Percentiles rank a stretch among this genome's conserved stretches.
phyloP scores from a whole-genome alignment of 495 filamentous ascomycete species.

The Letharia columbiana region DNA sequence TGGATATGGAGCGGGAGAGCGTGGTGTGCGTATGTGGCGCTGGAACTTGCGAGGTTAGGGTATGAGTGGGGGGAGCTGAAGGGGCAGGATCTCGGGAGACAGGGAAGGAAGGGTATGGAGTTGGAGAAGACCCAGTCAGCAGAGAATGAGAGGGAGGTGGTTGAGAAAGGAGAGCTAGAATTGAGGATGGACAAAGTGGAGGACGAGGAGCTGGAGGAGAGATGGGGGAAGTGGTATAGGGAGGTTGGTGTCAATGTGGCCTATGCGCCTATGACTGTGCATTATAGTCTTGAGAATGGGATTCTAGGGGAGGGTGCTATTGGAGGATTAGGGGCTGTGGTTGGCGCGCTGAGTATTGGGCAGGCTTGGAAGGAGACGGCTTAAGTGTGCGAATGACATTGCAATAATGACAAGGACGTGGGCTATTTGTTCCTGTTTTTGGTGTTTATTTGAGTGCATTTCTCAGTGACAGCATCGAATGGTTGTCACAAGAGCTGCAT shows the following conservation, averaged over 20 bases:
- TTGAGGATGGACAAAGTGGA: conserved; percentile 29
- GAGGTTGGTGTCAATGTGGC: conserved; percentile 38
- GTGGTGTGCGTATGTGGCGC: conserved; percentile 68
- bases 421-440: background rate
- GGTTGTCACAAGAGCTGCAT: too few species aligned
- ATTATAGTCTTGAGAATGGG: conserved; percentile 74
- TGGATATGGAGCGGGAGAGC: conserved; percentile 68
- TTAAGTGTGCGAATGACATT: background rate
- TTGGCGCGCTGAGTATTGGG: conserved; percentile 57
- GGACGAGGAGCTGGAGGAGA: conserved; percentile 48
- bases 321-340: conserved; percentile 56
- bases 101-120: conserved; percentile 26
- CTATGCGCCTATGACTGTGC: conserved; percentile 58
- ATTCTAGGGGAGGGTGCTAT: conserved; percentile 50
- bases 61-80: conserved; percentile 38
- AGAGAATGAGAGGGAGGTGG: conserved; percentile 39
- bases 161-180: conserved; percentile 40
- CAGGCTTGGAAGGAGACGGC: conserved; percentile 48
- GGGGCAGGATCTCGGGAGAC: conserved; percentile 24
- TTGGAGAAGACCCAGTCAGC: conserved; percentile 25
- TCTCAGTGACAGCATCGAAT: too few species aligned
- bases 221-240: conserved; percentile 13
- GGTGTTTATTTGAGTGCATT: too few species aligned
- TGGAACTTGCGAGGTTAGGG: conserved; percentile 62
- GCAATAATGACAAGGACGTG: background rate